Evolutionary conservation across 495 filamentous ascomycete genomes (phyloP), one percentile per base, ranked within the genome.

Genomic region (Tetracladium setigerum): DNA sequence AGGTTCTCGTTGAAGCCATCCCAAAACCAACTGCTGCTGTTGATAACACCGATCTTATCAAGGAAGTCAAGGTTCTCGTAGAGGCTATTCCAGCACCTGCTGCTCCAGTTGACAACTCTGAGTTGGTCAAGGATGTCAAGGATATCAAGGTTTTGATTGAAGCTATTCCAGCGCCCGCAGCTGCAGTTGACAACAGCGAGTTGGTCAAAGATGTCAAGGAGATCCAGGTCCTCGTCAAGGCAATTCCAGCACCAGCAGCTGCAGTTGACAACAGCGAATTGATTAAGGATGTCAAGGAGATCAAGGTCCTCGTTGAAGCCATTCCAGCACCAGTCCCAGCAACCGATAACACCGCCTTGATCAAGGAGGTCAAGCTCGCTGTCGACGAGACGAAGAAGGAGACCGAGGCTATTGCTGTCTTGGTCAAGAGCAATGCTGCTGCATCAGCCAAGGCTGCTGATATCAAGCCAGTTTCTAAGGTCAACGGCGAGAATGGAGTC

Each of bases 401-500:
- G 22, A 27, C 22, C 7, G 22, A 27, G 7, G 22, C 22, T 7
- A 27, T 27, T 27, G 22, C 40, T 30, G 30, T 27, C 12, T 16
- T 42, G 8, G 18, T 42, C 12, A 42, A 42, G 27, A 27, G 30
- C 12, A 42, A 42, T 12, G 16, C 13, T 14, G 35, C 5, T 39
- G 16, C 37, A 27, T 38, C 44, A 3, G 34, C 24, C 3, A 49
- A 49, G 38, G 36, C 41, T 18, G 18, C 10, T 10, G 40, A 41
- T 27, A 43, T 50, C 18, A 15, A 43, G 40, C 32, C 14, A 24
- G 53, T 47, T 11, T 13, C 12, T 14, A 50, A 45, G 33, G 22
- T 32, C 5, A 44, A 47, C 5, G 45, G 39, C 1, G 22, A 27
- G 22, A 50, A 52, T 32, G 48, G 53, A 5, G 35, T 49, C 7